Evolutionary conservation across 192 early-diverging fungal genomes (phyloP), one percentile per base, ranked within the genome.

Genomic region (Podila verticillata): DNA sequence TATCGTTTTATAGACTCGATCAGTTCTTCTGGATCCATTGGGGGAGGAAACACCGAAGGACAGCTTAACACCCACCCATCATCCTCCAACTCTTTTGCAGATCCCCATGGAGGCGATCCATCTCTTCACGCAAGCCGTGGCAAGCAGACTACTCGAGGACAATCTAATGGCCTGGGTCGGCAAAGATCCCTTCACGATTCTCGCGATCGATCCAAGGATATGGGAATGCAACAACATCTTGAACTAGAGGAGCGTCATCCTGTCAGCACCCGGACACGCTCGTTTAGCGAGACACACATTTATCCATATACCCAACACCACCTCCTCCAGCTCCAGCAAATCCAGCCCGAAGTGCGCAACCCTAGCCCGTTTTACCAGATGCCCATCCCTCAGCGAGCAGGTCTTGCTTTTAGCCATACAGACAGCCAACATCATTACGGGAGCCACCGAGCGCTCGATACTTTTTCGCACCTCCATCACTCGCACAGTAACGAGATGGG

Each of bases 221-320:
- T 1, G 28, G 49, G 5, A 63, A 73, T 6, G 22, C 24, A 13
- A 47, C 51, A 26, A 8, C 64, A 5, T 44, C 64, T 31, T 47
- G 44, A 66, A 65, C 22, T 17, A 54, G n/a, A 54, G 24, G 24
- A 54, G 10, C 51, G 51, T 8, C 22, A 54, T n/a, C 51, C 51
- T 26, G 51, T 54, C 51, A 54, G 65, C 32, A 34, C 36, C 0
- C 59, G 75, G n/a, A 64, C 69, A n/a, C 63, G 77, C 1, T 80
- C 77, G 1, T 80, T 72, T 29, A 80, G 77, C 59, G 77, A 80
- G 57, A 72, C 77, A 1, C 49, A 61, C 26, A 63, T 72, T 20
- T 64, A 62, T 47, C 68, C 68, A n/a, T 70, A 70, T 66, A 70
- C 68, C 63, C 74, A 67, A 15, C 44, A 32, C 3, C 72, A 66